These are phyloP conservation scores for Saturnispora sanitii DNA, from an alignment of 805 yeast genomes.

Conservation along the genomic window DNA sequence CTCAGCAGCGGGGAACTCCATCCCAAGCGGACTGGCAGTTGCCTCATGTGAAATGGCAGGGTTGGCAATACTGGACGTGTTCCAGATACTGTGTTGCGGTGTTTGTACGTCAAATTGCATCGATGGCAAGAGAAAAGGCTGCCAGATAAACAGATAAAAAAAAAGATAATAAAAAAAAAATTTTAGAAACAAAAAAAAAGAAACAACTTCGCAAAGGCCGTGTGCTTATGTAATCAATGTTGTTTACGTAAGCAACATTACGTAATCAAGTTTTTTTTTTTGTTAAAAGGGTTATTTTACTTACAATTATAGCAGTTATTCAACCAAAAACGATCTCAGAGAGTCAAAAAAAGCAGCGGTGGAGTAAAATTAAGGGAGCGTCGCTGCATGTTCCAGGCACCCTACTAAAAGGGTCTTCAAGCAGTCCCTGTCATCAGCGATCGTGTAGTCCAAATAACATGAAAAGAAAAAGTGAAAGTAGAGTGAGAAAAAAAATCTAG, in stretches of 20 bases:
- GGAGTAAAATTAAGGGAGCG: slow-evolving; percentile 8
- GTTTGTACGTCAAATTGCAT: background rate
- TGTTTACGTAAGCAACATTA: background rate
- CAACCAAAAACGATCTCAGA: slow-evolving; percentile 6
- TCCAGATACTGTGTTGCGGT: no score
- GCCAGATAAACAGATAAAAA: background rate
- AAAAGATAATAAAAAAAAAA: no score
- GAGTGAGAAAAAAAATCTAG: background rate
- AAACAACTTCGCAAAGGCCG: background rate
- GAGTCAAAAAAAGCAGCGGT: slow-evolving; percentile 3
- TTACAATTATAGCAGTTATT: background rate
- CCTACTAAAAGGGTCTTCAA: slow-evolving; percentile 9
- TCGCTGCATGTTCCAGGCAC: slow-evolving; percentile 3
- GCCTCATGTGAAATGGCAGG: background rate
- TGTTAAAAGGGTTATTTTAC: no score
- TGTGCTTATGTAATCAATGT: background rate
- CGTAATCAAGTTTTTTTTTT: no score
- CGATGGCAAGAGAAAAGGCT: background rate
- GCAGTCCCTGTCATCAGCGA: slow-evolving; percentile 8
- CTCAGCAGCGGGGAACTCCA: no score
- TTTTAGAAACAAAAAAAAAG: background rate
- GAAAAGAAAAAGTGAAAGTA: background rate
- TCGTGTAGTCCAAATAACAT: slow-evolving; percentile 10
- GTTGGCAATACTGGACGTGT: background rate
- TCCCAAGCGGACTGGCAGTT: no score